Evolutionary conservation across 352 stramenopile genomes (phyloP), one percentile per base, ranked within the genome.

Genomic region (Aphanomyces astaci): DNA sequence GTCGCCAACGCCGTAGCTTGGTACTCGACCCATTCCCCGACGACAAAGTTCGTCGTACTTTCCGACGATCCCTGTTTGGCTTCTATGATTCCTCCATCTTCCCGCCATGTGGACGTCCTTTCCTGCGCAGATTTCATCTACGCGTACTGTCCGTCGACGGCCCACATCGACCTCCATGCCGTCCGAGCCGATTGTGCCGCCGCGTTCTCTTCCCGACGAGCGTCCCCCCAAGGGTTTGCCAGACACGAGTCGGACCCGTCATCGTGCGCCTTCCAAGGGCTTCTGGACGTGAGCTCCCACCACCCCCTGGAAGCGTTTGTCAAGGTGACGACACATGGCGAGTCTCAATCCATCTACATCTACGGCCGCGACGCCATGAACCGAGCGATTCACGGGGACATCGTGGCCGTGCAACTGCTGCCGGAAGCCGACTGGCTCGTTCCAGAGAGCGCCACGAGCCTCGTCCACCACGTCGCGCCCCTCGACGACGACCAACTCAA

Each of bases 371-470:
- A 86, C 55, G 78, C 95, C 66, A 93, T 98, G 70, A 99, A 99
- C 78, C 88, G 97, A 56, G 96, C 96, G 3, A 80, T 99, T 1
- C 96, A 99, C 73, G 97, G 97, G 28, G 97, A 99, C 79, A 74
- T 96, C 11, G 97, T 99, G 13, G 94, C 89, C 2, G 85, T 99
- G 24, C 78, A 97, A 64, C 73, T 99, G 36, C 76, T 98, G 40
- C 77, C 87, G 0, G 74, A 93, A 30, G 65, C 73, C 9, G 69
- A 90, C 32, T 98, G 92, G 92, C 72, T 86, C 17, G 72, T 59
- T 27, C 87, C 79, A 0, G 74, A 83, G 63, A 91, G 79, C 64
- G 80, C 88, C 17, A 78, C 75, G 2, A 55, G 87, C 59, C 72
- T 94, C 3, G 76, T 91, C 17, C 85, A 96, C 55, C 90, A 94